Base-by-base conservation (phyloP, 163 green algal genomes). In the Trebouxia gelatinosa region DNA sequence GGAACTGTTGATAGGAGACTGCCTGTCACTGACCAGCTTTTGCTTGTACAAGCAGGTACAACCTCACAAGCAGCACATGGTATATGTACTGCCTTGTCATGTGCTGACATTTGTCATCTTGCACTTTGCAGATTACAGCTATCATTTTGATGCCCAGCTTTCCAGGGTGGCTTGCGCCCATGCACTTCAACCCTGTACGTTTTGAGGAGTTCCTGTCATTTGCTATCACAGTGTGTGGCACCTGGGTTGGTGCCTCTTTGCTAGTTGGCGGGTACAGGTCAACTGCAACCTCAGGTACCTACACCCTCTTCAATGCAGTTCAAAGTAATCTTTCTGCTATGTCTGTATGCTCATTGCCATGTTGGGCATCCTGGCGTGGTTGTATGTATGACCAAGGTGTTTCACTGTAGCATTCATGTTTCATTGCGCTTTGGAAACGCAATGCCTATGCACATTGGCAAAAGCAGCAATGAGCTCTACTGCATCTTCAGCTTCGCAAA, bases 201-300 rank as follows among this genome's bases (percentile, higher is more conserved):
- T 93, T 92, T 81, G 76, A 83, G 50, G 89, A 93, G 81, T 86
- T 92, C 37, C 43, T 78, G 2, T 50, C 28, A 16, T 89, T 90
- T 61, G 54, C 59, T 2, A 58, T 74, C 23, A 90, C 86, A 28
- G 50, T 86, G 6, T 74, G 54, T 13, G 81, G 74, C 64, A 86
- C 86, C 13, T 93, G 89, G 88, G 80, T 89, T 6, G 70, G 66
- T 19, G 71, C 80, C 5, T 81, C 77, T 43, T 26, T 48, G 26
- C 64, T 90, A 5, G 32, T 81, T 0, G 89, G 88, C 29, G 86
- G 80, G n/a, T 93, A 92, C 74, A 78, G 66, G 0, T 75, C 28
- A 2, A 74, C 80, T 6, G 62, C 80, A 31, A 83, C 81, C 16
- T 75, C 80, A 54, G 78, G 83, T 81, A 6, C 34, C 66, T 2